Evolutionary conservation across 371 early-diverging fungal species (phyloP), one percentile per base, ranked within the genome.

Genomic region (Vairimorpha apis): DNA sequence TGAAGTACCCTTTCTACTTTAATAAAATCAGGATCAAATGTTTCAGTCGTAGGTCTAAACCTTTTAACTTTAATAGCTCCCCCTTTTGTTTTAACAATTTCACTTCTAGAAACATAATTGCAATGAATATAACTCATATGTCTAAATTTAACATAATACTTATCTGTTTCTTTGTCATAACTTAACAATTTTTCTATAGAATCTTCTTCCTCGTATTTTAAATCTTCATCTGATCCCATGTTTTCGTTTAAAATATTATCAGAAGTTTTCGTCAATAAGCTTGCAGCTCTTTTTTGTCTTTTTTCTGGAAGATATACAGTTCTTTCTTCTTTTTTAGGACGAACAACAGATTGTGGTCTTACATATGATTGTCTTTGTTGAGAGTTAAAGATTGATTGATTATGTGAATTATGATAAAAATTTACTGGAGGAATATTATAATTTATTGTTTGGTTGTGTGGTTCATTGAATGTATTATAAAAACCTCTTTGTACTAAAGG

Each of bases 31-130:
- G 79, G 79, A 62, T 82, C 77, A 65, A 80, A 74, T 5, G 66
- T 72, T 23, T 68, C 58, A 38, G 64, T 16, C 0, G 49, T 68
- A 8, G 70, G 71, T 41, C 67, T 43, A 47, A 77, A 84, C 56
- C 79, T 67, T 65, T 75, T 89, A 87, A 60, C 90, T 86, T 62
- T 91, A 87, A 81, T 87, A 85, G 79, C 89, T 88, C 65, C 89
- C 88, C 49, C 87, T 76, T 82, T 87, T 84, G 74, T 89, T 87
- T 53, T 79, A 78, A 88, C 87, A 44, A 92, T 86, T 30, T 80
- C 83, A 25, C 83, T 76, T 47, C 86, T 73, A 12, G 87, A 84
- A 0, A 92, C 86, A 91, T 92, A 92, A 67, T 90, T 90, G 1
- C 88, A 86, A 76, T 91, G 91, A 56, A 87, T 84, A 78, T 89